Conservation (phyloP, 768 basidiomycete species). For the Mycena polygramma region DNA sequence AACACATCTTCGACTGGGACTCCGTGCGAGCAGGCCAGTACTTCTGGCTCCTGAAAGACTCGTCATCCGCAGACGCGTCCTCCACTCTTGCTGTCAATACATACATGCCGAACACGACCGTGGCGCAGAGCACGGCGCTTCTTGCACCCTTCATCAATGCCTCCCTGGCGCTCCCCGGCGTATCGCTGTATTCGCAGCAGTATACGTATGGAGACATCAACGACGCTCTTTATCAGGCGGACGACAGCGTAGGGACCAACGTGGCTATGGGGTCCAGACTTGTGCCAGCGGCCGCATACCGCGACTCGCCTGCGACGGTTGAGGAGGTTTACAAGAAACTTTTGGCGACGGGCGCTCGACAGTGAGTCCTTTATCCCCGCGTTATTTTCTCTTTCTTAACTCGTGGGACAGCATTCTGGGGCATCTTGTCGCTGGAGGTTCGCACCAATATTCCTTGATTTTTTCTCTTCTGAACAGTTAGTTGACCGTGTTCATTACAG, state of each 20-base stretch:
- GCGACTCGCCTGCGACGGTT: not conserved
- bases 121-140: slow-evolving; percentile 33
- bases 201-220: slow-evolving; percentile 32
- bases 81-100: slow-evolving; percentile 40
- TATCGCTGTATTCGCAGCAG: slow-evolving; percentile 19
- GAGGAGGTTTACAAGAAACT: not conserved
- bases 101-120: slow-evolving; percentile 24
- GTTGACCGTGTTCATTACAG: not conserved
- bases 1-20: slow-evolving; percentile 54
- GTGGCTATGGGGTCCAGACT: not conserved
- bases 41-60: slow-evolving; percentile 36
- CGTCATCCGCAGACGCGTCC: slow-evolving; percentile 11
- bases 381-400: not conserved
- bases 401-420: slow-evolving; percentile 35
- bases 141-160: slow-evolving; percentile 42
- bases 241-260: not conserved
- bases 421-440: slow-evolving; percentile 40
- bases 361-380: not conserved
- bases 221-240: slow-evolving; percentile 1
- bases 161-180: slow-evolving; percentile 35
- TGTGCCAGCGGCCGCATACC: not conserved
- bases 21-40: slow-evolving; percentile 47
- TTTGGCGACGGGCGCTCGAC: slow-evolving; percentile 4
- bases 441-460: slow-evolving; percentile 4
- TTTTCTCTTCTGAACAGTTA: not conserved